phyloP scores from a whole-genome alignment of 2,329 filamentous ascomycete species.

The Colletotrichum cereale region DNA sequence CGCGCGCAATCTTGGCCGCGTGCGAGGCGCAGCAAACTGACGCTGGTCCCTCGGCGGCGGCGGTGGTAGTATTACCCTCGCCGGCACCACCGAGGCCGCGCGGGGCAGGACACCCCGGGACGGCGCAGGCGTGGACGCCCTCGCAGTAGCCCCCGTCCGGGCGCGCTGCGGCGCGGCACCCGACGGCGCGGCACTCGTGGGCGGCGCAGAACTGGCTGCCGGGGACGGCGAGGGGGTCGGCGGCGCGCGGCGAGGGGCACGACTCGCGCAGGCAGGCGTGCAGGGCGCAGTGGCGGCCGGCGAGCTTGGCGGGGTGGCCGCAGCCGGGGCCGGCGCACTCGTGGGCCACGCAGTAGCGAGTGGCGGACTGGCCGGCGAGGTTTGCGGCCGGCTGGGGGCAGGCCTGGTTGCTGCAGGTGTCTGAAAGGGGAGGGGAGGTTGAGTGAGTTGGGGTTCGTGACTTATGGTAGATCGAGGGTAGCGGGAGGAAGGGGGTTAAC shows the following conservation, averaged over 20 bases:
- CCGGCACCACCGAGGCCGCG: neutral
- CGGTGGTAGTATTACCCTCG: neutral
- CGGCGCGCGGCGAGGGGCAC: slow-evolving; percentile 35
- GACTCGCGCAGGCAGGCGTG: slow-evolving; percentile 32
- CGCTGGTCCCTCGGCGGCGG: neutral
- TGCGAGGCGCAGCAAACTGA: slow-evolving; percentile 33
- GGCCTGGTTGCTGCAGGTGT: slow-evolving; percentile 27
- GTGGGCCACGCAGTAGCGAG: slow-evolving; percentile 36
- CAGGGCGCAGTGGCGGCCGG: slow-evolving; percentile 31
- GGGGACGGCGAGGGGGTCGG: slow-evolving; percentile 23
- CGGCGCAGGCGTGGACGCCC: slow-evolving; percentile 27
- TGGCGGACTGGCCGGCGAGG: slow-evolving; percentile 19
- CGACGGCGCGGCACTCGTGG: slow-evolving; percentile 30
- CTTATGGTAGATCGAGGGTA: neutral
- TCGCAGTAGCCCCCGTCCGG: slow-evolving; percentile 28
- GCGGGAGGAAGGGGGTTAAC: neutral
- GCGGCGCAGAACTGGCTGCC: slow-evolving; percentile 29
- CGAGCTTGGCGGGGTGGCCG: slow-evolving; percentile 21
- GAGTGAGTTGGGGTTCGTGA: neutral
- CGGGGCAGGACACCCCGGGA: slow-evolving; percentile 20
- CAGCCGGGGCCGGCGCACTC: slow-evolving; percentile 26
- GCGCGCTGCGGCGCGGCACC: slow-evolving; percentile 11
- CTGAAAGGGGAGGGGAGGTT: neutral
- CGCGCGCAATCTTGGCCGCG: slow-evolving; percentile 13
- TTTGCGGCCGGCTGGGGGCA: slow-evolving; percentile 32